Evolutionary conservation across 768 basidiomycete genomes (phyloP).

Genomic region (Kwoniella europaea): DNA sequence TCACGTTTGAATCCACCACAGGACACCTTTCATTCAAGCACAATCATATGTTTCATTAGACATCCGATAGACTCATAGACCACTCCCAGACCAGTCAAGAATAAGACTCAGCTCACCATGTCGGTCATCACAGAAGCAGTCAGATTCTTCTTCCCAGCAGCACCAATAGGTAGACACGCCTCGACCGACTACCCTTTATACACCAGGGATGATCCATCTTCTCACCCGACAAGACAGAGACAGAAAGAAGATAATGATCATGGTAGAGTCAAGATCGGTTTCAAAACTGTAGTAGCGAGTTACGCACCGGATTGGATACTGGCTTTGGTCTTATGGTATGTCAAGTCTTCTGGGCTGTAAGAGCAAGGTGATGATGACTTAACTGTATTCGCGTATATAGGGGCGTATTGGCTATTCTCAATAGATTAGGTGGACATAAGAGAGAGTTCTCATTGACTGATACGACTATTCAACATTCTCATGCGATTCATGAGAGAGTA

Average conservation of each 20-base stretch:
- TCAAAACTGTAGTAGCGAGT: constrained; percentile 39
- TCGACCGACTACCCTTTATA: constrained; percentile 12
- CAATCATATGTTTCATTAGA: neutral
- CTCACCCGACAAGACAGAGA: neutral
- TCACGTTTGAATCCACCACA: too few species aligned
- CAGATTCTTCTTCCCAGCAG: constrained; percentile 50
- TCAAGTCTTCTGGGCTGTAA: neutral
- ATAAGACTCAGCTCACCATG: constrained; percentile 23
- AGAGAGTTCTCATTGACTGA: constrained; percentile 56
- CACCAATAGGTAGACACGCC: constrained; percentile 22
- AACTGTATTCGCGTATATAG: constrained; percentile 13
- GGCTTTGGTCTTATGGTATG: constrained; percentile 49
- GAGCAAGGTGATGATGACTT: neutral
- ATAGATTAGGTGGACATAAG: constrained; percentile 50
- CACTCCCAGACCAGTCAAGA: neutral
- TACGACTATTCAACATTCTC: constrained; percentile 55
- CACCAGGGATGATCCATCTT: constrained; percentile 14
- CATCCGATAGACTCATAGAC: neutral
- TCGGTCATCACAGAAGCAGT: constrained; percentile 41
- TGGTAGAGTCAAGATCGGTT: constrained; percentile 31
- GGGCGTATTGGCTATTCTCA: constrained; percentile 49
- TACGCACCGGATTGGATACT: constrained; percentile 55
- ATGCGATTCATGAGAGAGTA: constrained; percentile 52
- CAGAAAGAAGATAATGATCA: constrained; percentile 3
- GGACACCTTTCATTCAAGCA: neutral